phyloP scores from a whole-genome alignment of 371 early-diverging fungal species.

The Circinella minor region DNA sequence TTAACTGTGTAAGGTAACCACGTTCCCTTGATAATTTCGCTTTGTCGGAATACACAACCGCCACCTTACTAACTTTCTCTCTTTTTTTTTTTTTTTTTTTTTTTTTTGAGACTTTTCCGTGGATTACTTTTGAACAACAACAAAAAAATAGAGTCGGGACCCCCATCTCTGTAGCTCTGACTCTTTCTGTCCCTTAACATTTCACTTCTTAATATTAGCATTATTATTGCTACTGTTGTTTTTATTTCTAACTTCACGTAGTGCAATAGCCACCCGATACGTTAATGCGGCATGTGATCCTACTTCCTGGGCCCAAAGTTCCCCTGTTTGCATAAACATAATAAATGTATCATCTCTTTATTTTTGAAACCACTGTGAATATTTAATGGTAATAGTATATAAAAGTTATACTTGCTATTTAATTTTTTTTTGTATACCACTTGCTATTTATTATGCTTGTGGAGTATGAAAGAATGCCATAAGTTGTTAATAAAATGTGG shows the following conservation, averaged over 20 bases:
- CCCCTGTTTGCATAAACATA: neutral
- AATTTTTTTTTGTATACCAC: too few species aligned
- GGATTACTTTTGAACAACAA: too few species aligned
- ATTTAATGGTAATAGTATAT: neutral
- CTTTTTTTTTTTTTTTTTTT: too few species aligned
- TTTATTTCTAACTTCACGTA: neutral
- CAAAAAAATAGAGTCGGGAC: neutral
- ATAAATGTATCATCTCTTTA: neutral
- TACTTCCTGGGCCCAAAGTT: neutral
- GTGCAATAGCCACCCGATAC: slow-evolving; percentile 1
- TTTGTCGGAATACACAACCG: slow-evolving; percentile 8
- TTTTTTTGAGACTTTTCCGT: neutral
- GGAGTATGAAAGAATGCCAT: too few species aligned
- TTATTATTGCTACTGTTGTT: too few species aligned
- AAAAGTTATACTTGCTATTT: neutral
- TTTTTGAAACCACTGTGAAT: neutral
- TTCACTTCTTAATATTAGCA: neutral
- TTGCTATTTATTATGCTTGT: too few species aligned
- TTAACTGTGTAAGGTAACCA: slow-evolving; percentile 5
- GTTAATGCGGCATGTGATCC: slow-evolving; percentile 4
- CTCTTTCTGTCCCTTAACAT: neutral
- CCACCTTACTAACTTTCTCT: neutral
- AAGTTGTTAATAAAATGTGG: too few species aligned
- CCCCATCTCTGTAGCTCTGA: neutral
- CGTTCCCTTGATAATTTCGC: neutral